Percentiles rank a stretch among this genome's conserved stretches.
Evolutionary conservation across 345 rosid genomes (phyloP).

Genomic region (Salix udensis): DNA sequence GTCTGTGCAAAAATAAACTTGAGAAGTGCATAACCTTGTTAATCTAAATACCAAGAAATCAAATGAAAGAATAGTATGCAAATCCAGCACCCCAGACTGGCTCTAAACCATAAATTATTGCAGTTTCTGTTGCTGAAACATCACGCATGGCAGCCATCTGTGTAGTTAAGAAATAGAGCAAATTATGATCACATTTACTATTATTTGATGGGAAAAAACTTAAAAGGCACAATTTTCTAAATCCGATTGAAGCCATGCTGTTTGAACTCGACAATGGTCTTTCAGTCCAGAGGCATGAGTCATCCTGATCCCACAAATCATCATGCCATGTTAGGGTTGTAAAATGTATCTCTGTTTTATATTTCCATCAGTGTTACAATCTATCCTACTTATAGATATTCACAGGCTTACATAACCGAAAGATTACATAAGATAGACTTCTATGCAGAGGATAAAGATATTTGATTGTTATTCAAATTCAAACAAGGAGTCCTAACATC

Average conservation of each 20-base stretch:
- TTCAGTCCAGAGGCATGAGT: not conserved
- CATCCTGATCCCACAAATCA: not conserved
- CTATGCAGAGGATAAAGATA: no score
- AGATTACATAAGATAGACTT: no score
- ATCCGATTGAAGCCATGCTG: not conserved
- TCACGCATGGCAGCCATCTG: constrained; percentile 60
- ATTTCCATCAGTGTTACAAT: no score
- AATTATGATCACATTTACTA: not conserved
- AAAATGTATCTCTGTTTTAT: no score
- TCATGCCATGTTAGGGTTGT: not conserved
- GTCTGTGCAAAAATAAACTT: not conserved
- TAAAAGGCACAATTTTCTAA: not conserved
- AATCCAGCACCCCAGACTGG: constrained; percentile 69
- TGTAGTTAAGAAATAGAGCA: not conserved
- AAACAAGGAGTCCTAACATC: no score
- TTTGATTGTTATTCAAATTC: no score
- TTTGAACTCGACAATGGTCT: not conserved
- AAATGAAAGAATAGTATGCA: constrained; percentile 23
- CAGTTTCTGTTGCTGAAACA: constrained; percentile 56
- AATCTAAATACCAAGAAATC: not conserved
- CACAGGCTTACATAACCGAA: no score
- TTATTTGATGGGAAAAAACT: not conserved
- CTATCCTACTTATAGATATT: no score
- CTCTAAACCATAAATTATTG: constrained; percentile 61
- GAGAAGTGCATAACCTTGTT: not conserved